A percentile compares a stretch with the other conserved stretches of the same genome.
Evolutionary conservation across 202 grass and related monocot genomes (phyloP).

Genomic region (Eragrostis tef): DNA sequence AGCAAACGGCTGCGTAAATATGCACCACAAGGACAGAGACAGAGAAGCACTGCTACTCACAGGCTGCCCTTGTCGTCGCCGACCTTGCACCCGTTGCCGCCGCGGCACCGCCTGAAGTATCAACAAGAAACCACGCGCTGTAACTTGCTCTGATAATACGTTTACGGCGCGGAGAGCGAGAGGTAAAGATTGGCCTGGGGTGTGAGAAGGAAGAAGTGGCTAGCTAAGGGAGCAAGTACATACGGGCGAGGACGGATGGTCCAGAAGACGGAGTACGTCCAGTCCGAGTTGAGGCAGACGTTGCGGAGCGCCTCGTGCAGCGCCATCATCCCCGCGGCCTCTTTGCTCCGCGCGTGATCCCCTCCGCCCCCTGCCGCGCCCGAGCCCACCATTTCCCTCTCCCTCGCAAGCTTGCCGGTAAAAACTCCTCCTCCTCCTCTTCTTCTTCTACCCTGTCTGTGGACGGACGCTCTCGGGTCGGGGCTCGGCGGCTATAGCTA

Average conservation of each 20-base stretch:
- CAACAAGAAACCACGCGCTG: not conserved
- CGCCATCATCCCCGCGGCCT: conserved; percentile 95
- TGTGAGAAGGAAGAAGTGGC: not conserved
- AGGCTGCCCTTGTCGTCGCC: conserved; percentile 99
- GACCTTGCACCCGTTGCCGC: conserved; percentile 94
- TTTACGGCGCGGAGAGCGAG: not conserved
- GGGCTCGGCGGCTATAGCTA: conserved; percentile 33
- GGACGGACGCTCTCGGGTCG: not conserved
- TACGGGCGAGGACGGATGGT: conserved; percentile 99
- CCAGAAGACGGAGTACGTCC: conserved; percentile 99
- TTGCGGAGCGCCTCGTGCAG: conserved; percentile 92
- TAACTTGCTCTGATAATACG: not conserved
- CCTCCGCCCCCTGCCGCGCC: conserved; percentile 58
- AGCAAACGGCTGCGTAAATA: not conserved
- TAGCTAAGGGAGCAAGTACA: not conserved
- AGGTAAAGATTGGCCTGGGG: not conserved
- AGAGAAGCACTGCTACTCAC: conserved; percentile 44
- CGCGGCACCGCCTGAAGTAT: conserved; percentile 72
- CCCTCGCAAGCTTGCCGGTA: not conserved
- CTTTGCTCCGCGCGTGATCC: conserved; percentile 84
- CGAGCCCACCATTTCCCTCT: conserved; percentile 72
- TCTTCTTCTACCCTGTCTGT: not conserved
- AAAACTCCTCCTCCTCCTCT: conserved; percentile 18
- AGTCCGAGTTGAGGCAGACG: conserved; percentile 97
- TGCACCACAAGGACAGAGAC: no score